Evolutionary conservation across 2,329 filamentous ascomycete species (phyloP), one percentile per base, ranked within the genome.

Genomic region (Pseudocercospora cruenta): DNA sequence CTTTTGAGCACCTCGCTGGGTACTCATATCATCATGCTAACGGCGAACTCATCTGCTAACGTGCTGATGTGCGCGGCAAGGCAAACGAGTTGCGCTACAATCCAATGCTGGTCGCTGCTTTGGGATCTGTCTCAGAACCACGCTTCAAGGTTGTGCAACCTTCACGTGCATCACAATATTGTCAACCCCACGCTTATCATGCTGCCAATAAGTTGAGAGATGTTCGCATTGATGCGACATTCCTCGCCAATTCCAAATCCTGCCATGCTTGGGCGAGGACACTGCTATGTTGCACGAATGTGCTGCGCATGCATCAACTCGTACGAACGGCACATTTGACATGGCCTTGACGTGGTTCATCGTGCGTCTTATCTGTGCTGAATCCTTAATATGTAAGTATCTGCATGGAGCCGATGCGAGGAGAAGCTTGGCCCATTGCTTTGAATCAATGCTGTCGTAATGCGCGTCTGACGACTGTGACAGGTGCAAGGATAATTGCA

Each of bases 31-130:
- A 51, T 59, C 33, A 16, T 12, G 16, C 28, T 60, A 24, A 58
- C 4, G 5, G 39, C 39, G 39, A 43, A 51, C 28, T 43, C 39
- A 45, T 24, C 47, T 28, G 54, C 53, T 24, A 33, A 10, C 10
- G 26, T 24, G 26, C 45, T 19, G 53, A 64, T 31, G 55, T 10
- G 14, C 49, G 45, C 59, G 36, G 64, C 67, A 69, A 67, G 64
- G 64, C 64, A 62, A 39, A 55, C 55, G 51, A 51, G 54, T 64
- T 62, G 67, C 64, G 63, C 64, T 21, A 65, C 67, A 65, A 31
- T 43, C 36, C 58, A 22, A 69, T 65, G 67, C 47, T 45, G 28
- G 33, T 61, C 58, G 55, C 58, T 58, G 45, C 49, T 58, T 64
- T 51, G 14, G 64, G 64, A 53, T 53, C 57, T 45, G 36, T 58